Evolutionary conservation across 2,329 filamentous ascomycete genomes (phyloP).

Genomic region (Claviceps sp.): DNA sequence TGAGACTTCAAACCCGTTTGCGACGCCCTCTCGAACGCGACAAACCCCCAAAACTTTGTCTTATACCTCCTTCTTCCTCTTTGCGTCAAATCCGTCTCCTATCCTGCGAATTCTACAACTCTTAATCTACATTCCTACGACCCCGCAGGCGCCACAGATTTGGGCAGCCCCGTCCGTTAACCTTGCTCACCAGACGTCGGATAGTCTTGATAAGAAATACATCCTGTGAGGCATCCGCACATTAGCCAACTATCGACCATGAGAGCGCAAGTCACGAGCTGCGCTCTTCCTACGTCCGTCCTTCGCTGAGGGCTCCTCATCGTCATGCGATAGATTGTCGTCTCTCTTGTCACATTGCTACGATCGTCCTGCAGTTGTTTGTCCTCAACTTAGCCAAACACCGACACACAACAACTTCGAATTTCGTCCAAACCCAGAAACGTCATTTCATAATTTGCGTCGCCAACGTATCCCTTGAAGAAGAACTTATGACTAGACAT

Average conservation of each 20-base stretch:
- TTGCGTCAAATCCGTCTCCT: neutral
- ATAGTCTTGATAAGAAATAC: neutral
- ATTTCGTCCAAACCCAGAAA: neutral
- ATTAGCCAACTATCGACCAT: neutral
- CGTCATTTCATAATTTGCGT: neutral
- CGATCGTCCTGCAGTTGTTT: neutral
- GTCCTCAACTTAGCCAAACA: neutral
- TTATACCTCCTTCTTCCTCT: neutral
- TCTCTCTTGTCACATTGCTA: neutral
- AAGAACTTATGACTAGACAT: neutral
- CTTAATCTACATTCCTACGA: no score
- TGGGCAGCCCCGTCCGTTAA: no score
- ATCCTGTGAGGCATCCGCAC: neutral
- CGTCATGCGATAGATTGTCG: slow-evolving; percentile 4
- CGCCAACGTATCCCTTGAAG: neutral
- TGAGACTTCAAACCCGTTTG: neutral
- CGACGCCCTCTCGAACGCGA: neutral
- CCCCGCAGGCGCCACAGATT: neutral
- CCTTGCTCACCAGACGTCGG: no score
- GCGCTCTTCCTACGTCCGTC: slow-evolving; percentile 1
- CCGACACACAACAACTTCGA: neutral
- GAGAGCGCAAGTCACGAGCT: slow-evolving; percentile 1
- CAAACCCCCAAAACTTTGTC: no score
- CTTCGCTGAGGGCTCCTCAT: slow-evolving; percentile 2
- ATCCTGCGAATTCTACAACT: neutral